These are phyloP conservation scores for Urochloa ruziziensis DNA, from an alignment of 176 grass and related monocot species.

Conservation along the genomic window DNA sequence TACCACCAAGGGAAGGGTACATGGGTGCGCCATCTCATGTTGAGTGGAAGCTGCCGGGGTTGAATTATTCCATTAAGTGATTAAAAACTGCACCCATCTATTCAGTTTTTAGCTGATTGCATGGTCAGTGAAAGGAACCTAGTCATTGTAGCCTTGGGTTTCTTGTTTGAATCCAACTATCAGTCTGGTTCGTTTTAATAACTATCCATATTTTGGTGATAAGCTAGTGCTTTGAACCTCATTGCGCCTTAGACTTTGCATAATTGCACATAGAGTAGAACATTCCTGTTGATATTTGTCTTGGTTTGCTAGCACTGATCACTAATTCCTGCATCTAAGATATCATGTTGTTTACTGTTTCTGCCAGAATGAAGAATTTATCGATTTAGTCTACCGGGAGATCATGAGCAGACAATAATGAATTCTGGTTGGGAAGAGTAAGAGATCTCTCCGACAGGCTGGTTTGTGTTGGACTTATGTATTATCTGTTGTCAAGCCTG, in stretches of 20 bases:
- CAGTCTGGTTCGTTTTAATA: background rate
- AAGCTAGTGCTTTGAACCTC: background rate
- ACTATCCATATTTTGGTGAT: background rate
- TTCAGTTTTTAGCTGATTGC: background rate
- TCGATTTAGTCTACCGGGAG: conserved; percentile 60
- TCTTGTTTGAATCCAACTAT: background rate
- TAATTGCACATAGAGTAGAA: background rate
- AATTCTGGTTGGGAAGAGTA: conserved; percentile 10
- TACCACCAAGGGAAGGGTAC: background rate
- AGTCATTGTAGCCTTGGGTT: background rate
- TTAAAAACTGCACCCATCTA: background rate
- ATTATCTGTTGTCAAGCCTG: background rate
- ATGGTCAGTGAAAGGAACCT: background rate
- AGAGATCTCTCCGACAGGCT: background rate
- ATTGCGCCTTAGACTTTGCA: background rate
- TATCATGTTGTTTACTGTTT: background rate
- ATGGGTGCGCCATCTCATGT: background rate
- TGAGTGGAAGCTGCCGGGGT: background rate
- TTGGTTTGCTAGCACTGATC: background rate
- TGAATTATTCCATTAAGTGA: background rate
- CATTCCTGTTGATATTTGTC: background rate
- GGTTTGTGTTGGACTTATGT: background rate
- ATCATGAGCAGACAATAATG: conserved; percentile 44
- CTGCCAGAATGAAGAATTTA: conserved; percentile 45
- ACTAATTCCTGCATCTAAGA: background rate